phyloP scores from a whole-genome alignment of 805 yeast species.

The Saccharomycopsis vini region DNA sequence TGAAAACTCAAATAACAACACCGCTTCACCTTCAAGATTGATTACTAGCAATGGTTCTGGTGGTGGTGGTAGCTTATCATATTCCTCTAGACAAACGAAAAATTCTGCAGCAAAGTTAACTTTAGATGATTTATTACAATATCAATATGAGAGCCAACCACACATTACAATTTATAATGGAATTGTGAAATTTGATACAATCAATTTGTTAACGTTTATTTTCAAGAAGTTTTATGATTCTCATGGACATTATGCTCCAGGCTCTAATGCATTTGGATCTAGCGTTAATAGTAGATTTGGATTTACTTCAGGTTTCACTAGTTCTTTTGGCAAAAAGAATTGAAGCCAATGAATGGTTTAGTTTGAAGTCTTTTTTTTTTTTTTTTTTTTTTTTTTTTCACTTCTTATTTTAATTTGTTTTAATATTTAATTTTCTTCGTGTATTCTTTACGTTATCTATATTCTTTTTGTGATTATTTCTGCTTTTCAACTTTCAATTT shows the following conservation, averaged over 20 bases:
- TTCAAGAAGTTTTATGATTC: constrained; percentile 65
- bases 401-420: too few species aligned
- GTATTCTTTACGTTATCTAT: too few species aligned
- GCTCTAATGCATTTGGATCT: background rate
- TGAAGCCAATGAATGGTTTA: background rate
- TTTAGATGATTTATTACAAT: constrained; percentile 60
- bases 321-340: background rate
- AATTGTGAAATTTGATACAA: constrained; percentile 60
- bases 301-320: background rate
- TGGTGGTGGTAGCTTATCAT: too few species aligned
- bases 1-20: background rate
- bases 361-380: too few species aligned
- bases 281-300: background rate
- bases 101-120: constrained; percentile 39
- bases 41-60: constrained; percentile 4
- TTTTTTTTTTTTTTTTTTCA: too few species aligned
- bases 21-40: background rate
- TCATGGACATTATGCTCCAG: background rate
- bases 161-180: constrained; percentile 54
- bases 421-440: too few species aligned
- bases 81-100: background rate
- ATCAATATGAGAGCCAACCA: constrained; percentile 61
- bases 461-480: too few species aligned
- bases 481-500: too few species aligned
- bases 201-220: constrained; percentile 57